phyloP scores from a whole-genome alignment of 2,329 filamentous ascomycete genomes.

The Grosmannia penicillata region DNA sequence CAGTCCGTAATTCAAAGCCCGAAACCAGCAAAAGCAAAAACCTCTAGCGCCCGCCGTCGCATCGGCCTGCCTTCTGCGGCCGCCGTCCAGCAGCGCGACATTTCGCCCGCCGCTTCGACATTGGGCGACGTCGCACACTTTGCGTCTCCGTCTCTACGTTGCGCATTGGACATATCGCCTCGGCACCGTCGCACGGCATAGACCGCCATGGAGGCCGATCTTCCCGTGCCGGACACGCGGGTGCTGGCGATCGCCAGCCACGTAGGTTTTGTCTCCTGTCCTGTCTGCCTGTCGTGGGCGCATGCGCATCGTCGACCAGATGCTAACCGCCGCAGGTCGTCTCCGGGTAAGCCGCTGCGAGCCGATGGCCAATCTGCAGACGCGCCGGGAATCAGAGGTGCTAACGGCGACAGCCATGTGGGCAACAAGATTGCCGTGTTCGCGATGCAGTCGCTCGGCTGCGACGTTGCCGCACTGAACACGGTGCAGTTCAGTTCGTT shows the following conservation, averaged over 20 bases:
- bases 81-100: too few species aligned
- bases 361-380: background rate
- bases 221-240: conserved; percentile 39
- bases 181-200: background rate
- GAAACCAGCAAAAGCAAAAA: too few species aligned
- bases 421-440: conserved; percentile 96
- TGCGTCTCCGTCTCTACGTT: background rate
- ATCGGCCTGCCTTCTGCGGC: too few species aligned
- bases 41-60: too few species aligned
- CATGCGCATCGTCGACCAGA: background rate
- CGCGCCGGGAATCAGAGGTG: background rate
- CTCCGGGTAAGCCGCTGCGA: conserved; percentile 62
- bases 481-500: conserved; percentile 90
- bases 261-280: conserved; percentile 42
- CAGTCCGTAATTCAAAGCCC: too few species aligned
- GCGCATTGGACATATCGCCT: background rate
- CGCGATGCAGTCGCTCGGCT: conserved; percentile 83
- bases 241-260: conserved; percentile 88
- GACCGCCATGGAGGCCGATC: conserved; percentile 23
- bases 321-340: conserved; percentile 40
- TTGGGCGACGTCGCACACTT: too few species aligned
- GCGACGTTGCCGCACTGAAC: conserved; percentile 86
- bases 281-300: conserved; percentile 5
- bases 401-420: conserved; percentile 54
- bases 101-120: too few species aligned